A percentile compares a stretch with the other conserved stretches of the same genome.
Conservation (phyloP, 2,329 filamentous ascomycete genomes). For the Zymoseptoria pseudotritici region DNA sequence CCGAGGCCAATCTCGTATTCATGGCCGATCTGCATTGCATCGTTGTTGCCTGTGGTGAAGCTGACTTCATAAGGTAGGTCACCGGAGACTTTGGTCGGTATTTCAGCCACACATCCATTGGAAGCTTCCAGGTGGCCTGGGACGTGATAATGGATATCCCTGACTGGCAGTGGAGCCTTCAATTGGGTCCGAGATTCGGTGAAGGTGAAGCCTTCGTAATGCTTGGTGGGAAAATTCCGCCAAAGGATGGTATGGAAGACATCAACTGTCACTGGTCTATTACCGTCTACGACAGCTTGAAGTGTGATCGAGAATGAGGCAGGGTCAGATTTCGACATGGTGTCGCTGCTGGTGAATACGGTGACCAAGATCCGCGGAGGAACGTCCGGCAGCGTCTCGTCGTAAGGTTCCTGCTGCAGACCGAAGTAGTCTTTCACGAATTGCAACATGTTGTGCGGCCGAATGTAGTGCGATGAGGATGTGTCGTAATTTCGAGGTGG, state of each 20-base stretch:
- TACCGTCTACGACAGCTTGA: not conserved
- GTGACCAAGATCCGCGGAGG: not conserved
- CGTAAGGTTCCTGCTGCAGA: not conserved
- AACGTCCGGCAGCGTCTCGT: not conserved
- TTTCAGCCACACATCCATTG: too few species aligned
- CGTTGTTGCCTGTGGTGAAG: too few species aligned
- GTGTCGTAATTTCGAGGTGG: not conserved
- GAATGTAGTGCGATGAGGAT: not conserved
- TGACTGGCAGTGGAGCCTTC: too few species aligned
- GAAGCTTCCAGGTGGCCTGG: too few species aligned
- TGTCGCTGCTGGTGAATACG: not conserved
- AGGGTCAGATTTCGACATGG: not conserved
- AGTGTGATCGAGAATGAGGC: not conserved
- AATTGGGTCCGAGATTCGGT: too few species aligned
- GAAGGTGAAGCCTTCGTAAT: not conserved
- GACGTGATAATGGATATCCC: too few species aligned
- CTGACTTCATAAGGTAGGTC: too few species aligned
- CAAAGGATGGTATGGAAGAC: not conserved
- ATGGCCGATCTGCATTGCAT: not conserved
- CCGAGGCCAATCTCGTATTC: not conserved
- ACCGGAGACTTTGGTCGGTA: too few species aligned
- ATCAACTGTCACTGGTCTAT: not conserved
- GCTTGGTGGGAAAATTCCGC: not conserved
- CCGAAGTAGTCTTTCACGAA: not conserved
- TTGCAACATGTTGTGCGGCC: not conserved